phyloP scores from a whole-genome alignment of 306 rosid species.

The Cucurbita argyrosperma region DNA sequence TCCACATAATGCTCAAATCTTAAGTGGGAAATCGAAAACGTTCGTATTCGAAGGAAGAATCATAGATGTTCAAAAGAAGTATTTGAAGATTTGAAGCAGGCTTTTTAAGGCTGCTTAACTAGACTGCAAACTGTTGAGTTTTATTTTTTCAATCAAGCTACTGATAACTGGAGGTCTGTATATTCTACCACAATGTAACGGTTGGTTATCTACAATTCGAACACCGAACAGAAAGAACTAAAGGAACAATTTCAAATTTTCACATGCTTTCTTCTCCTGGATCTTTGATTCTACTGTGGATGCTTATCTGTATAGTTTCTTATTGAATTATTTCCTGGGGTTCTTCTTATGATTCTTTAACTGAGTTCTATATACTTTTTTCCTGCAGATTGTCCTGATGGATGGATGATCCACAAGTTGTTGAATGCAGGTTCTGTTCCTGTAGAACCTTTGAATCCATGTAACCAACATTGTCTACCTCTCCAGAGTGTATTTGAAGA shows the following conservation, averaged over 20 bases:
- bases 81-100: neutral
- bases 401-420: neutral
- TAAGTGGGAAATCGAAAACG: neutral
- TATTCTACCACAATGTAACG: neutral
- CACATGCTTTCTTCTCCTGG: slow-evolving; percentile 4
- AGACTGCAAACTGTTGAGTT: neutral
- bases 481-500: slow-evolving; percentile 18
- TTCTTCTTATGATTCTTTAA: neutral
- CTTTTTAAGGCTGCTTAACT: neutral
- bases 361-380: neutral
- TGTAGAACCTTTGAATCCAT: slow-evolving; percentile 10
- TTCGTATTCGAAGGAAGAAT: neutral
- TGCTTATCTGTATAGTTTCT: neutral
- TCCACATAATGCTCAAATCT: neutral
- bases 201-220: slow-evolving; percentile 2
- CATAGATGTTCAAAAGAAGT: neutral
- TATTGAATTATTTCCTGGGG: neutral
- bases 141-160: neutral
- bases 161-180: neutral
- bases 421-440: neutral
- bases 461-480: slow-evolving; percentile 17
- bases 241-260: slow-evolving; percentile 11
- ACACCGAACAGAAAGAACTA: neutral
- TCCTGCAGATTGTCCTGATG: neutral
- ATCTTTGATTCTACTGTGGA: neutral